Evolutionary conservation across 2,329 filamentous ascomycete species (phyloP), one percentile per base, ranked within the genome.

Genomic region (Venturia effusa): DNA sequence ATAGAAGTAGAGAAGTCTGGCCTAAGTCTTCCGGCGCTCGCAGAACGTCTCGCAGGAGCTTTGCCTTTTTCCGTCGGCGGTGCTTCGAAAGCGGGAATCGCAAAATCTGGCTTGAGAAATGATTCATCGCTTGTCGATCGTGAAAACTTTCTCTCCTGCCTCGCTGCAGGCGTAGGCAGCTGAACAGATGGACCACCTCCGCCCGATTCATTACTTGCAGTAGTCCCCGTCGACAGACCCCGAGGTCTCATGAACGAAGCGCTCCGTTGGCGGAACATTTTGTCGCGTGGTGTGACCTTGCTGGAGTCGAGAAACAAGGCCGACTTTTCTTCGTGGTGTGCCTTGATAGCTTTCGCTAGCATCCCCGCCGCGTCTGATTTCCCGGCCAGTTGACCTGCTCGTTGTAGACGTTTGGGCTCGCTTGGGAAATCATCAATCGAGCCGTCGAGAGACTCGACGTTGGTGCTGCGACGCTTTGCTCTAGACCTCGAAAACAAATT

Each of bases 271-370:
- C 63, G 57, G 41, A 55, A 54, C n/a, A 54, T 32, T 13, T 39
- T 34, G 17, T 54, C 22, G 6, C 24, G 27, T 27, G 63, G 61
- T 17, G 27, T 39, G 30, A 64, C 59, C 30, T 73, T 73, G 64
- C 69, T 72, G 22, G 67, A 65, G 4, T 69, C 69, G 5, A 70
- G 70, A 43, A 73, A 73, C 37, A 74, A 59, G 8, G 71, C 71
- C 5, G 66, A 66, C 60, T 74, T 74, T 59, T 74, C 72, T 22
- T 68, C 66, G 60, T 72, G 68, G 63, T 73, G 70, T 60, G 68
- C 67, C 41, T 71, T 68, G 54, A 74, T 65, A 4, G 73, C 73
- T 60, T 71, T 69, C 19, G 70, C 69, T 15, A 64, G 17, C 22
- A 61, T 27, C 11, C 59, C 63, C 15, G 51, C 51, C 17, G 63